phyloP scores from a whole-genome alignment of 495 filamentous ascomycete genomes.

The Copromyces sp. region DNA sequence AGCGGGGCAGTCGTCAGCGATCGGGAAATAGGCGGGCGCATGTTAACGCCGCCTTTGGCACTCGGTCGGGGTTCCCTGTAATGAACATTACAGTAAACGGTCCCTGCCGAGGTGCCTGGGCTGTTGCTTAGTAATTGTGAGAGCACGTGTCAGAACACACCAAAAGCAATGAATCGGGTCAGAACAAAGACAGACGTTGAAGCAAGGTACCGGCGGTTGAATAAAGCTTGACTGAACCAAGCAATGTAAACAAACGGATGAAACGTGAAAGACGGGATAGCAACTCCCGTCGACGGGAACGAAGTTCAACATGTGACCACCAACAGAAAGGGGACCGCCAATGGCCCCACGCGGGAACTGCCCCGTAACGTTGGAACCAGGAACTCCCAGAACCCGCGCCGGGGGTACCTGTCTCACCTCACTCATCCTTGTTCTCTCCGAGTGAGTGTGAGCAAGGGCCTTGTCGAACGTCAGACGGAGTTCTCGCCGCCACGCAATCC shows the following conservation, averaged over 20 bases:
- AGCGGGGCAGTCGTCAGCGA: neutral
- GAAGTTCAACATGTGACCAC: neutral
- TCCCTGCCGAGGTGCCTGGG: neutral
- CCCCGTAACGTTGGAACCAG: neutral
- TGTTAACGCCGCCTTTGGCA: neutral
- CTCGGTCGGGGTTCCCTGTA: neutral
- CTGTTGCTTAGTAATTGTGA: neutral
- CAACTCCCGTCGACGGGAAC: neutral
- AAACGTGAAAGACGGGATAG: neutral
- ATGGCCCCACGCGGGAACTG: neutral
- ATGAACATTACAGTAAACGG: neutral
- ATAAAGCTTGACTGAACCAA: neutral
- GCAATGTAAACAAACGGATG: neutral
- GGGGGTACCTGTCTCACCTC: neutral
- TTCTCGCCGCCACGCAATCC: neutral
- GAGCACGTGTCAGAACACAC: neutral
- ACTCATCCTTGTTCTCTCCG: neutral
- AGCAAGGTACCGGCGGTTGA: neutral
- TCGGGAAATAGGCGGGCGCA: neutral
- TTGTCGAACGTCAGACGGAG: neutral
- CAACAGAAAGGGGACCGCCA: neutral
- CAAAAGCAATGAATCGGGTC: neutral
- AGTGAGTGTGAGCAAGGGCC: neutral
- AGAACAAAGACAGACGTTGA: neutral
- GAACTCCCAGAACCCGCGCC: neutral